phyloP scores from a whole-genome alignment of 2,329 filamentous ascomycete species.

The Nannizziopsis arthrosporioides region DNA sequence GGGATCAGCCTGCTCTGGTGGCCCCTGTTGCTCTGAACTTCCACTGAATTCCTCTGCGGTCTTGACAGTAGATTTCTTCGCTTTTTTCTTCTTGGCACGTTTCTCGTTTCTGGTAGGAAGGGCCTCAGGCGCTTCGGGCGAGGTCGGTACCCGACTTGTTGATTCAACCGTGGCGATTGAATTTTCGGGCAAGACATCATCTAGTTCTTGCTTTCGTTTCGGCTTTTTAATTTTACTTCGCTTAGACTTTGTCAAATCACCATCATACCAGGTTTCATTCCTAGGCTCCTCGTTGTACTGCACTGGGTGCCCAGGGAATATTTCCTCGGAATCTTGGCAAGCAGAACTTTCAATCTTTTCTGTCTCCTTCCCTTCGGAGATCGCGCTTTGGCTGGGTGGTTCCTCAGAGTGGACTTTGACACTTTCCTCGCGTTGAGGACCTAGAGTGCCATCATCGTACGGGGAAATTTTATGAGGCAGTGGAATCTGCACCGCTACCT shows the following conservation, averaged over 20 bases:
- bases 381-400: too few species aligned
- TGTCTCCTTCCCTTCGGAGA: background rate
- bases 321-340: background rate
- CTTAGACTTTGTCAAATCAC: slow-evolving; percentile 1
- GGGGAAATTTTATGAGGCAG: too few species aligned
- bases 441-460: too few species aligned
- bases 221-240: background rate
- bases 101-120: slow-evolving; percentile 4
- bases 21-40: background rate
- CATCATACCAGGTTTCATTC: background rate
- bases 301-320: background rate
- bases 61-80: slow-evolving; percentile 1
- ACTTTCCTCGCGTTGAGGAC: too few species aligned
- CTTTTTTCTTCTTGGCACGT: slow-evolving; percentile 11
- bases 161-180: background rate
- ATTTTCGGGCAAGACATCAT: background rate
- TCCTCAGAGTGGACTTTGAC: too few species aligned
- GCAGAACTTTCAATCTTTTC: background rate
- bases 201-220: background rate
- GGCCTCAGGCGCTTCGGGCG: background rate
- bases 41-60: background rate
- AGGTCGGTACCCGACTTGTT: background rate
- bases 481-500: too few species aligned
- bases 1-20: background rate
- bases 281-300: background rate